Evolutionary conservation across 345 rosid genomes (phyloP).

Genomic region (Bruguiera gymnorhiza): DNA sequence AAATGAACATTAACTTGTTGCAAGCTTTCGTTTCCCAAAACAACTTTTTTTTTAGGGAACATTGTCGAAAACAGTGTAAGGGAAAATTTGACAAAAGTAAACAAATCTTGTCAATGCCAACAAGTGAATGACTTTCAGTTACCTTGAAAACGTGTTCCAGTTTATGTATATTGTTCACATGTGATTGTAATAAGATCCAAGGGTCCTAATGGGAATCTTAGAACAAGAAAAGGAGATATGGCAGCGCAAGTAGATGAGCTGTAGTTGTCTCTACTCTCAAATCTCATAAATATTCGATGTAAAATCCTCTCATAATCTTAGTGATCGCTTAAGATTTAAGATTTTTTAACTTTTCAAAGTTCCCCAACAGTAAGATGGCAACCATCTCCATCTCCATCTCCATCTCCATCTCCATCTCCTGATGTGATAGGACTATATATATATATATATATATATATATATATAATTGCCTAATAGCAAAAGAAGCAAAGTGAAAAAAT

Average conservation of each 20-base stretch:
- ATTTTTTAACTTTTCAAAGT: neutral
- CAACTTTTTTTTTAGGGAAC: too few species aligned
- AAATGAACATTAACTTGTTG: too few species aligned
- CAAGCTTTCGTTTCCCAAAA: too few species aligned
- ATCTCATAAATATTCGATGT: neutral
- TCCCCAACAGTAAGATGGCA: conserved; percentile 9
- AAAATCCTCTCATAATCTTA: conserved; percentile 17
- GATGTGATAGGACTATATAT: neutral
- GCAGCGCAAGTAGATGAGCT: neutral
- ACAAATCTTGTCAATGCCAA: too few species aligned
- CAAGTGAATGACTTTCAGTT: neutral
- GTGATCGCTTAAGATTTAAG: conserved; percentile 7
- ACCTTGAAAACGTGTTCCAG: neutral
- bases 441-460: too few species aligned
- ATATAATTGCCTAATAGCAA: too few species aligned
- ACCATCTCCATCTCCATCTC: neutral
- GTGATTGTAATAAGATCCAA: neutral
- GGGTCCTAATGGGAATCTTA: neutral
- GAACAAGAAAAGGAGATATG: neutral
- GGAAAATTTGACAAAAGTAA: too few species aligned
- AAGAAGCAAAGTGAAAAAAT: neutral
- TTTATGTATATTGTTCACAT: neutral
- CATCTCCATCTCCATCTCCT: neutral
- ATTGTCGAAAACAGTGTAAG: too few species aligned
- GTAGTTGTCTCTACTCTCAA: neutral